These are phyloP conservation scores for Claviceps humidiphila DNA, from an alignment of 2,329 filamentous ascomycete species.

Conservation along the genomic window DNA sequence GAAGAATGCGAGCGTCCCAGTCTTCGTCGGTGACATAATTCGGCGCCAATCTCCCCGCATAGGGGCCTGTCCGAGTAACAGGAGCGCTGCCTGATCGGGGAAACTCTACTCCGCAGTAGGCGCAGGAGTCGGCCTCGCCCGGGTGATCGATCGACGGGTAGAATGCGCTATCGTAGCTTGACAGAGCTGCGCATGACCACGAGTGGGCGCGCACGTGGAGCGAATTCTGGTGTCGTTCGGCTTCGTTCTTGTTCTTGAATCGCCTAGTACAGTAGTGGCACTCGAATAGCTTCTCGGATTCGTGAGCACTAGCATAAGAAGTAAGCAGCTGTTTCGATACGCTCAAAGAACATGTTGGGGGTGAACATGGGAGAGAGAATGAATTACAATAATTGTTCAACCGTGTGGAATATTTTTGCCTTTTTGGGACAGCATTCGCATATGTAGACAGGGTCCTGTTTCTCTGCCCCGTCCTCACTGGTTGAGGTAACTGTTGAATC, in stretches of 20 bases:
- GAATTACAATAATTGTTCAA: slow-evolving; percentile 69
- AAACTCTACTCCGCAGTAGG: slow-evolving; percentile 93
- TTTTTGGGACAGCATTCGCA: slow-evolving; percentile 97
- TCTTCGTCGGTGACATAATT: slow-evolving; percentile 59
- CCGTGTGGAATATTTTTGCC: slow-evolving; percentile 83
- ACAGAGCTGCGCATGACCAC: slow-evolving; percentile 89
- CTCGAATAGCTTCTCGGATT: slow-evolving; percentile 91
- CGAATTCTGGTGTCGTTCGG: slow-evolving; percentile 90
- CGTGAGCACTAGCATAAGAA: slow-evolving; percentile 51
- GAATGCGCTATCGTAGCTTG: slow-evolving; percentile 67
- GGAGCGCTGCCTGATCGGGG: slow-evolving; percentile 32
- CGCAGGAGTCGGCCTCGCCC: slow-evolving; percentile 66
- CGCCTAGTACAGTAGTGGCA: slow-evolving; percentile 87
- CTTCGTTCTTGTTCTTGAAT: slow-evolving; percentile 99
- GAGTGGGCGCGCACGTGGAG: slow-evolving; percentile 85
- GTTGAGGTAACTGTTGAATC: slow-evolving; percentile 34
- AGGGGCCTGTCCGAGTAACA: slow-evolving; percentile 14
- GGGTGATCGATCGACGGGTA: slow-evolving; percentile 61
- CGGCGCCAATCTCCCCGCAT: slow-evolving; percentile 22
- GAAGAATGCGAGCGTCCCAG: slow-evolving; percentile 76
- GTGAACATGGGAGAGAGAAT: neutral
- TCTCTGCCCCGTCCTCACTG: slow-evolving; percentile 7
- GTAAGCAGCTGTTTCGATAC: neutral
- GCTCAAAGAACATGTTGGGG: neutral
- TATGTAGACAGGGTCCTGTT: slow-evolving; percentile 36